Evolutionary conservation across 306 rosid genomes (phyloP).

Genomic region (Trifolium fragiferum): DNA sequence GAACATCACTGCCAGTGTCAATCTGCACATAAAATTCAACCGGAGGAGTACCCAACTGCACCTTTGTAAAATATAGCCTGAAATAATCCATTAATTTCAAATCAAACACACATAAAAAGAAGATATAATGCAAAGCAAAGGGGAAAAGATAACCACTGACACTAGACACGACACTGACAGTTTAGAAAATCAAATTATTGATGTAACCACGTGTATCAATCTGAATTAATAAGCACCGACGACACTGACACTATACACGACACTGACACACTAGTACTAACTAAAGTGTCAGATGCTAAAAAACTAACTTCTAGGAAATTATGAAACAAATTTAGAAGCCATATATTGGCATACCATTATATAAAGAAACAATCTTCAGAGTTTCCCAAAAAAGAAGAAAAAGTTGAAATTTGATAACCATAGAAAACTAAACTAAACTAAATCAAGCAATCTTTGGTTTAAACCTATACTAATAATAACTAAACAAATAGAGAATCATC

Average conservation of each 20-base stretch:
- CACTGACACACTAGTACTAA: neutral
- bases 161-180: neutral
- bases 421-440: constrained; percentile 10
- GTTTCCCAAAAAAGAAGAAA: neutral
- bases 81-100: constrained; percentile 36
- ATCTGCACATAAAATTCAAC: constrained; percentile 87
- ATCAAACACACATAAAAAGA: neutral
- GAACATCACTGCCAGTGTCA: constrained; percentile 98
- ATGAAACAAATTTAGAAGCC: constrained; percentile 10
- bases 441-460: constrained; percentile 15
- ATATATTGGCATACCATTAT: constrained; percentile 4
- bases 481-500: neutral
- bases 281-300: neutral
- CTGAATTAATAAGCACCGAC: neutral
- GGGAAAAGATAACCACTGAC: neutral
- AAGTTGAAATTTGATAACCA: neutral
- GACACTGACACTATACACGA: neutral
- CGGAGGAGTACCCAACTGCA: constrained; percentile 91
- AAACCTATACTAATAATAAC: neutral
- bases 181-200: no score
- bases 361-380: neutral
- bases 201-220: no score
- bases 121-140: neutral
- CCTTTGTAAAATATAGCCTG: constrained; percentile 86
- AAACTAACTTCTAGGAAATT: neutral